Base-by-base conservation (phyloP, 192 early-diverging fungal genomes). In the Cetraspora pellucida region DNA sequence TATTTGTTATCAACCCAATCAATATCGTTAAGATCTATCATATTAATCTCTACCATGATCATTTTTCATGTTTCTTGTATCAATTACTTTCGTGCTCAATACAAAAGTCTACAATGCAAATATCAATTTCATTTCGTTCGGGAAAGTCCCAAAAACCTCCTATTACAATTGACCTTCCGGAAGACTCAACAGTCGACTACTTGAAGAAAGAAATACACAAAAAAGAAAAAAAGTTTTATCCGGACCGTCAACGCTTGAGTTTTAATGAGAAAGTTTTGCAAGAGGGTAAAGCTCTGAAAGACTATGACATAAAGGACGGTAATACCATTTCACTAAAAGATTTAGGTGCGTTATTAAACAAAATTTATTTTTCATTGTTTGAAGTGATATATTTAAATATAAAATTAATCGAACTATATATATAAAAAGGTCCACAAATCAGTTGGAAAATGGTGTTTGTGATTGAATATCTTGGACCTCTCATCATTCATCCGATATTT, bases 381-480 rank as follows among this genome's bases (percentile, higher is more conserved):
- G n/a, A n/a, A n/a, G n/a, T n/a, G n/a, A n/a, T n/a, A n/a, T n/a
- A n/a, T 25, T 21, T 25, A 59, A 44, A 7, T 16, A 44, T 67
- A 19, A 17, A 43, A 7, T 63, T 55, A 31, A 16, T 14, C 47
- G 27, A n/a, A 30, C 4, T 21, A 14, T 55, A 16, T 45, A 47
- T 30, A 21, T 30, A 9, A 43, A 60, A 65, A 84, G 91, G 95
- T 11, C 94, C 93, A 17, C 97, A 98, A 83, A 91, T 97, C 73
- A 92, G 95, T 72, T 98, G 97, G 97, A 86, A 87, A 70, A 94
- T 93, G 21, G 96, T 97, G 60, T 98, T 97, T 77, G 84, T 95
- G 77, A 89, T 97, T 72, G 97, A 98, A 82, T 98, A 98, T 67
- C 78, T 91, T 52, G 97, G 97, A 52, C 97, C 97, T 27, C 78